A percentile compares a stretch with the other conserved stretches of the same genome.
These are phyloP conservation scores for Coniella vitis DNA, from an alignment of 2,329 filamentous ascomycete genomes.

Conservation along the genomic window DNA sequence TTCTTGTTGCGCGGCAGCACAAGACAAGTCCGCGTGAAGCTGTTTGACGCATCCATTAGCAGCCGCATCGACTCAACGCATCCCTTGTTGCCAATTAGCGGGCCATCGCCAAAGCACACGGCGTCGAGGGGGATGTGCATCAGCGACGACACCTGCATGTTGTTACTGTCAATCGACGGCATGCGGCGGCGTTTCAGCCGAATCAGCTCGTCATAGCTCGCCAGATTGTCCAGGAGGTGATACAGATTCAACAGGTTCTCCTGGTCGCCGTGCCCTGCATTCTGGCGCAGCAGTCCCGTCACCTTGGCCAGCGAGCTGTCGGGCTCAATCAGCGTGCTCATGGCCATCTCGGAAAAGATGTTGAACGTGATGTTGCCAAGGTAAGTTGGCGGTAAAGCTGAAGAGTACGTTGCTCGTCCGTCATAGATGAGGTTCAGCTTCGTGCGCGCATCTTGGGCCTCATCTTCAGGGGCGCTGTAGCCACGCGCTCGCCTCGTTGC, in stretches of 20 bases:
- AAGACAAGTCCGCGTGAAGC: conserved; percentile 2
- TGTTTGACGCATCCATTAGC: conserved; percentile 11
- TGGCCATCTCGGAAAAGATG: neutral
- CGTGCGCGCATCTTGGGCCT: neutral
- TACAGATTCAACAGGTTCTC: conserved; percentile 12
- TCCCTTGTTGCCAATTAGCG: conserved; percentile 13
- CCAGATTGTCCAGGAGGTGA: neutral
- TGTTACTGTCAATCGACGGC: neutral
- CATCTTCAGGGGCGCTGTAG: neutral
- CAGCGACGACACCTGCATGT: conserved; percentile 11
- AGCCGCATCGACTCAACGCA: conserved; percentile 10
- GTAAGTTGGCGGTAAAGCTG: conserved; percentile 9
- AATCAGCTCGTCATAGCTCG: conserved; percentile 6
- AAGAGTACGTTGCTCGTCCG: conserved; percentile 10
- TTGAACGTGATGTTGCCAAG: conserved; percentile 16
- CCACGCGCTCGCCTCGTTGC: neutral
- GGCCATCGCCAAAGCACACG: conserved; percentile 6
- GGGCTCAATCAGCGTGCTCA: conserved; percentile 1
- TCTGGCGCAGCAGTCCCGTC: conserved; percentile 7
- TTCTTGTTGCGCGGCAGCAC: conserved; percentile 12
- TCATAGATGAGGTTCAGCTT: conserved; percentile 8
- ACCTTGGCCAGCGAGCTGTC: conserved; percentile 6
- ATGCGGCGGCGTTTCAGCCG: neutral
- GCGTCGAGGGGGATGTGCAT: conserved; percentile 5
- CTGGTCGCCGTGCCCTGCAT: neutral